Base-by-base conservation (phyloP, 2,329 filamentous ascomycete species). In the Chlorencoelia australis region DNA sequence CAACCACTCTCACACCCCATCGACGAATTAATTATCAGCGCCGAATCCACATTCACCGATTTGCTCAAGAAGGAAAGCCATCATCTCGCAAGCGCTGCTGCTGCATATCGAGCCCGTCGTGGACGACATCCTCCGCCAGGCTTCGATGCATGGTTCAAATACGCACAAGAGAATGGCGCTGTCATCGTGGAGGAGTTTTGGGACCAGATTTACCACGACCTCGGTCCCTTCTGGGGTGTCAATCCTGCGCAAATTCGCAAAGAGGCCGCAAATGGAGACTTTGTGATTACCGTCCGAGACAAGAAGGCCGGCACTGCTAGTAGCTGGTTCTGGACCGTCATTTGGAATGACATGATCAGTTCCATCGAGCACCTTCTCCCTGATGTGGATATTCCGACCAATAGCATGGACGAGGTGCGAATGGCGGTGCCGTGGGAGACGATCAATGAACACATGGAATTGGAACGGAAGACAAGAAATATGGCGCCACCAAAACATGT, bases 341-440 rank as follows among this genome's bases (percentile, higher is more conserved):
- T 62, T 3, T 59, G 66, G 49, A 46, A 51, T 28, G 51, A 55
- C 29, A 42, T 60, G 44, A 52, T 55, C 2, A 22, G 48, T 32
- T 59, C 27, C 46, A 69, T 75, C 27, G 66, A 69, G 28, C 52
- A 64, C 10, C 57, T 67, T 30, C 53, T 81, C 14, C 76, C 76
- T 2, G 75, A 81, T 46, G 69, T 81, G 52, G 75, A 80, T 50
- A 75, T 81, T 59, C 67, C 74, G 8, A 68, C 79, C 57, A 80
- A 80, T 53, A 65, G 68, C 33, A 68, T 77, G 63, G 75, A 80
- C 51, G 74, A 80, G 53, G 67, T 75, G 9, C 63, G 76, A n/a
- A 58, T 81, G 13, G 57, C 79, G 19, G 69, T 73, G 1, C 66
- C 70, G 6, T 75, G 67, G 59, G 67, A 78, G 33, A 61, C 68